Base-by-base conservation (phyloP, 2,329 filamentous ascomycete species). In the Aschersonia sp. region DNA sequence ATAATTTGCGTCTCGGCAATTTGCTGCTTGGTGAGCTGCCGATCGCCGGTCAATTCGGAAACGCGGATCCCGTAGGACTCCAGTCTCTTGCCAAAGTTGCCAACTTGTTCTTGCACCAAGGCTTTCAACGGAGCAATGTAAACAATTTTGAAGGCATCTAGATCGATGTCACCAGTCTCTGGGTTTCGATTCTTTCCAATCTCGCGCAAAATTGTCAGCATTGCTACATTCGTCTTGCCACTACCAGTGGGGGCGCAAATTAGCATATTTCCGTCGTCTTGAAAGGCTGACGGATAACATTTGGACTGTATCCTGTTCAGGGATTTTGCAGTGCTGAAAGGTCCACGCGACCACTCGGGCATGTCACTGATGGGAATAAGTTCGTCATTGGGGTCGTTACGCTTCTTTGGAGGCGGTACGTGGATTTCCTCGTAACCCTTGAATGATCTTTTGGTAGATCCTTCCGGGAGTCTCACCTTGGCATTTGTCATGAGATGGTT, bases 401-500 rank as follows among this genome's bases (percentile, higher is more conserved):
- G 87, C 56, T 87, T 83, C 68, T 95, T 95, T 1, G 94, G 94
- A 5, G 87, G 79, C 6, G 92, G 92, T 4, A 98, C 89, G 61
- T 98, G 92, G 50, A 97, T 96, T 61, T 98, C 92, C 65, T 98
- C 92, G 56, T 97, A 98, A 35, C 92, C 92, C 65, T 98, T 98
- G 69, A 96, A 96, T 0, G 86, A 87, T 44, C 88, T 79, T 65
- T 97, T 96, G 0, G 87, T 96, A 2, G 92, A 95, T 9, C 92
- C 92, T 61, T 95, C 87, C 0, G 92, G 92, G 22, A 98, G 74
- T 53, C 85, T 84, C 44, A 98, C 92, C 60, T 88, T 96, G 6
- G 88, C 85, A 58, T 98, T 98, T n/a, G 92, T 97, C 90, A 97
- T 98, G 42, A 98, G 75, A 69, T 98, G 92, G 58, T 97, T 98